Evolutionary conservation across 495 filamentous ascomycete species (phyloP).

Genomic region (Penicillium diatomitis): DNA sequence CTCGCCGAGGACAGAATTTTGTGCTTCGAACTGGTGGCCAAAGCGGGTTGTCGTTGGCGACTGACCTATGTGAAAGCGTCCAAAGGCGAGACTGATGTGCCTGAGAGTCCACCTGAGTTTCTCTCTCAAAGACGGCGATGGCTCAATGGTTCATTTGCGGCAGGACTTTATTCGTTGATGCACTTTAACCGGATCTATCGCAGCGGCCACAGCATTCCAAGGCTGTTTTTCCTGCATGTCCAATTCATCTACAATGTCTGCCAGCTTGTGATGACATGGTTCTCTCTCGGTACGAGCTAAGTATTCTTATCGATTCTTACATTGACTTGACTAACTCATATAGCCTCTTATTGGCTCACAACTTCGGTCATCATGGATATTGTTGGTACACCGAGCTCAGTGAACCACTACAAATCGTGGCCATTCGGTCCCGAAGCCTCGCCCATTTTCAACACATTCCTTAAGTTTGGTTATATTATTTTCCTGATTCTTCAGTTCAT

Average conservation of each 20-base stretch:
- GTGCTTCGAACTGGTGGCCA: constrained; percentile 96
- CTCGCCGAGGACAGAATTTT: constrained; percentile 99
- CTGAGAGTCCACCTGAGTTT: constrained; percentile 77
- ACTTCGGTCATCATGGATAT: constrained; percentile 90
- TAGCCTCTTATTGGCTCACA: constrained; percentile 78
- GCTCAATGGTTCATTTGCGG: constrained; percentile 91
- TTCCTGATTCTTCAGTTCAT: constrained; percentile 87
- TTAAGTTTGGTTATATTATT: constrained; percentile 78
- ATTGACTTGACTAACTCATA: background rate
- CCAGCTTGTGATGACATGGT: constrained; percentile 78
- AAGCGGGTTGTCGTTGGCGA: constrained; percentile 97
- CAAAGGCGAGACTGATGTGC: constrained; percentile 96
- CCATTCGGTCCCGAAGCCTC: constrained; percentile 73
- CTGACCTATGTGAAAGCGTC: constrained; percentile 94
- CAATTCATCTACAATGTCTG: constrained; percentile 83
- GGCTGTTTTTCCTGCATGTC: constrained; percentile 88
- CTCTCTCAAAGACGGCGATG: constrained; percentile 84
- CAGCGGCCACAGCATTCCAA: constrained; percentile 78
- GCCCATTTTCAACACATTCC: constrained; percentile 71
- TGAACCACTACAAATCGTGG: constrained; percentile 28
- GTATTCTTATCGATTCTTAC: background rate
- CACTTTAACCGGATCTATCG: constrained; percentile 92
- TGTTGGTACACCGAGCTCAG: constrained; percentile 53
- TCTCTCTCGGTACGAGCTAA: constrained; percentile 58
- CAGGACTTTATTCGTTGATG: constrained; percentile 84